These are phyloP conservation scores for Alternaria consortialis DNA, from an alignment of 2,329 filamentous ascomycete genomes.

Conservation along the genomic window DNA sequence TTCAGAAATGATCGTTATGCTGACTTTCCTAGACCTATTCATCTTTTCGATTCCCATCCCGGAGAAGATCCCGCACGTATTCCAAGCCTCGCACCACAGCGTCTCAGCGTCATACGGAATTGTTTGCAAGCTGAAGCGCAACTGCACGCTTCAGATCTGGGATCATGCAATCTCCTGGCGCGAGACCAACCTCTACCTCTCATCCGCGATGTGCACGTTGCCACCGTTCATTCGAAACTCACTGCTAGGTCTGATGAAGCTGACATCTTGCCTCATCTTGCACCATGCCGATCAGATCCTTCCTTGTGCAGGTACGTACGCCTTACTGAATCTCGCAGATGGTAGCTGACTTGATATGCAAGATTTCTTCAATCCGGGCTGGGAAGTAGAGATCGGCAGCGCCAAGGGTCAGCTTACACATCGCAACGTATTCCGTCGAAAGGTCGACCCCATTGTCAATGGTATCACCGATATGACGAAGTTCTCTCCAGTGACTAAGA, in stretches of 20 bases:
- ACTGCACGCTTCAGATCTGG: slow-evolving; percentile 69
- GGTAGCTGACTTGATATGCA: slow-evolving; percentile 41
- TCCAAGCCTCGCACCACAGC: slow-evolving; percentile 70
- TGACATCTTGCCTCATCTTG: slow-evolving; percentile 53
- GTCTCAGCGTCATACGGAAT: slow-evolving; percentile 69
- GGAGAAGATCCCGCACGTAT: slow-evolving; percentile 66
- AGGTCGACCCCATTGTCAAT: slow-evolving; percentile 72
- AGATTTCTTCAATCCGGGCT: slow-evolving; percentile 71
- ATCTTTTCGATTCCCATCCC: slow-evolving; percentile 67
- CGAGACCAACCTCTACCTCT: slow-evolving; percentile 58
- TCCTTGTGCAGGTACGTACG: slow-evolving; percentile 44
- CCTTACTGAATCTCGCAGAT: not conserved
- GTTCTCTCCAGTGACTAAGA: slow-evolving; percentile 67
- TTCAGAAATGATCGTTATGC: not conserved
- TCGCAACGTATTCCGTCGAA: slow-evolving; percentile 65
- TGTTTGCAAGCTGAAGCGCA: slow-evolving; percentile 68
- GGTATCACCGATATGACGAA: slow-evolving; percentile 71
- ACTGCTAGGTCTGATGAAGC: slow-evolving; percentile 52
- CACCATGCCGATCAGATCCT: slow-evolving; percentile 65
- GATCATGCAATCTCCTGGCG: slow-evolving; percentile 71
- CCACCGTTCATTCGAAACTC: slow-evolving; percentile 54
- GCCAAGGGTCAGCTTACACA: slow-evolving; percentile 65
- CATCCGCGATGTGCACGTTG: slow-evolving; percentile 53
- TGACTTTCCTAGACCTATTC: slow-evolving; percentile 54
- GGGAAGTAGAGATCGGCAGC: slow-evolving; percentile 70